Base-by-base conservation (phyloP, 2,329 filamentous ascomycete genomes). In the Colletotrichum sp. region DNA sequence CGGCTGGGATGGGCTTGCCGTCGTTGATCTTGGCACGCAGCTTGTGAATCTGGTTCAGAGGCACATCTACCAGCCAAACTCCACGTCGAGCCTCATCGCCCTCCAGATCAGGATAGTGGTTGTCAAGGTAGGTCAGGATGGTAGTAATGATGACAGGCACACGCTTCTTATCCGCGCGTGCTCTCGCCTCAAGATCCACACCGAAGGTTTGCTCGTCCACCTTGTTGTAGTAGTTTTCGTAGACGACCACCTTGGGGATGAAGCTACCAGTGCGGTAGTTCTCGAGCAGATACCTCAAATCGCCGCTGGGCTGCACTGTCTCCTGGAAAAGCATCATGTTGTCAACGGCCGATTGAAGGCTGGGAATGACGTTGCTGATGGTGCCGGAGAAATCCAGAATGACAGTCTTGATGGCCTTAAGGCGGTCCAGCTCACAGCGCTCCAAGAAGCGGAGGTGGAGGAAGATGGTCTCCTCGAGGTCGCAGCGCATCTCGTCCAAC, bases 281-380 rank as follows among this genome's bases (percentile, higher is more conserved):
- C 87, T 99, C 97, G 62, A 99, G 90, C 76, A 99, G 90, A 84
- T 99, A 99, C 78, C 97, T 92, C 79, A 99, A 88, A 85, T 99
- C 97, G 52, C 95, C 95, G 64, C 93, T 84, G 8, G 97, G 97
- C 85, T 99, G 97, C n/a, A 99, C 95, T 1, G 97, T 99, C 88
- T 99, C 97, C 85, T 99, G 97, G 87, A 98, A 99, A 63, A 99
- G 90, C 93, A 99, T 96, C 96, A 99, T 98, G 83, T 98, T 96
- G 87, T 99, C 97, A 29, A 99, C 96, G 0, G 96, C 96, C 75
- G 96, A 96, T 86, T 99, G 97, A 77, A 99, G 88, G 82, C 95
- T 98, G 22, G 97, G 98, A 78, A 99, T 99, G 81, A 98, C 96
- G 82, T 99, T 99, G 89, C 96, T 96, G 84, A 99, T 95, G 49